Percentiles rank a stretch among this genome's conserved stretches.
Conservation (phyloP, 345 rosid genomes). For the Triadica sebifera region DNA sequence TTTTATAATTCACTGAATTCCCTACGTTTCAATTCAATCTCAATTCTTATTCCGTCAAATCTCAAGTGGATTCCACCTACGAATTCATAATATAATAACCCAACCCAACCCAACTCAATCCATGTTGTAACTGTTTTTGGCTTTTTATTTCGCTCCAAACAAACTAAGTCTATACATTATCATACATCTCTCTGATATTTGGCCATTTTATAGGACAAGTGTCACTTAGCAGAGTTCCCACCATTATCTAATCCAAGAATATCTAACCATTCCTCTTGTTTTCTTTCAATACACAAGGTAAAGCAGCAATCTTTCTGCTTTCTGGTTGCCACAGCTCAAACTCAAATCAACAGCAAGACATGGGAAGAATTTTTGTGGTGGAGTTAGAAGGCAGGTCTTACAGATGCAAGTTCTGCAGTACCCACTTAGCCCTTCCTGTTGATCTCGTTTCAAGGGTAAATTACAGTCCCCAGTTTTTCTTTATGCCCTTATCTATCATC, state of each 20-base stretch:
- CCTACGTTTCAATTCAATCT: no score
- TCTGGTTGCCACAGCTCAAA: background rate
- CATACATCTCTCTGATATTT: background rate
- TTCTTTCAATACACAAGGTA: background rate
- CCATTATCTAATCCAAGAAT: background rate
- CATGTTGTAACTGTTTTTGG: no score
- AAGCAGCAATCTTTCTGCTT: background rate
- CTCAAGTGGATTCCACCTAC: no score
- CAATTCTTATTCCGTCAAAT: no score
- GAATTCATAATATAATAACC: no score
- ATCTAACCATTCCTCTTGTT: background rate
- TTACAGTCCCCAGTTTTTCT: background rate
- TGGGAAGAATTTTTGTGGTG: conserved; percentile 87
- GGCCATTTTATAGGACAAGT: background rate
- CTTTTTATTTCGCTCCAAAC: no score
- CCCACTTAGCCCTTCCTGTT: conserved; percentile 74
- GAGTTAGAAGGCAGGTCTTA: conserved; percentile 91
- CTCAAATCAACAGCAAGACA: conserved; percentile 10
- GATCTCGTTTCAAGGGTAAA: conserved; percentile 70
- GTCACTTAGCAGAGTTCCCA: background rate
- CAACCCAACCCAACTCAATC: no score
- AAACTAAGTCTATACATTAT: no score
- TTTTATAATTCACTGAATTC: no score
- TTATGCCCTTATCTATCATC: background rate
- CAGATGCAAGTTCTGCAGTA: conserved; percentile 81